phyloP scores from a whole-genome alignment of 2,329 filamentous ascomycete genomes.

The Neophaeococcomyces aloes region DNA sequence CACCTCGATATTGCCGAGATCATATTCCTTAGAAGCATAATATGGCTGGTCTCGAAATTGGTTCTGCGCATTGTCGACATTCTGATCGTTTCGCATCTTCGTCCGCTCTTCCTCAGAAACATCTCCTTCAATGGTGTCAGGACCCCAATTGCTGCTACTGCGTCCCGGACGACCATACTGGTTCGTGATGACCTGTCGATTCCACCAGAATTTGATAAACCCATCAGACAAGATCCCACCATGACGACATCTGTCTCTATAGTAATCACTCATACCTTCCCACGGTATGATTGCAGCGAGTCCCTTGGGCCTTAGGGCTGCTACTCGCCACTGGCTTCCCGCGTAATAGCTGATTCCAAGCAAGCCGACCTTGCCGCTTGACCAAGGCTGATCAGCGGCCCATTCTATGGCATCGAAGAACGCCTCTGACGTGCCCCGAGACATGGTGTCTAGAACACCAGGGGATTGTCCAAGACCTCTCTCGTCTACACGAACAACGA shows the following conservation, averaged over 20 bases:
- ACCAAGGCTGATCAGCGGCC: conserved; percentile 42
- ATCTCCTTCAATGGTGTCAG: conserved; percentile 34
- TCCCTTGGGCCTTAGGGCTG: conserved; percentile 42
- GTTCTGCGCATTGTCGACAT: conserved; percentile 38
- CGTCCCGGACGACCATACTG: conserved; percentile 53
- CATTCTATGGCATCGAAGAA: conserved; percentile 45
- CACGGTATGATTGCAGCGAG: conserved; percentile 44
- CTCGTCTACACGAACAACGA: conserved; percentile 46
- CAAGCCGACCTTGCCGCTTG: conserved; percentile 41
- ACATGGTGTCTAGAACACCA: conserved; percentile 45
- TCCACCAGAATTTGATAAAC: conserved; percentile 48
- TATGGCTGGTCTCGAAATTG: conserved; percentile 53
- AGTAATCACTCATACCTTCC: conserved; percentile 49
- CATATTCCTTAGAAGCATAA: conserved; percentile 56
- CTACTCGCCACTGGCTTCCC: conserved; percentile 46
- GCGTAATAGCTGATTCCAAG: conserved; percentile 45
- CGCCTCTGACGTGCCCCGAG: conserved; percentile 40
- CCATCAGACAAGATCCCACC: conserved; percentile 50
- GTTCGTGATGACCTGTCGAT: conserved; percentile 45
- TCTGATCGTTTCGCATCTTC: conserved; percentile 33
- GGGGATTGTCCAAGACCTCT: conserved; percentile 43
- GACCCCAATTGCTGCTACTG: conserved; percentile 43
- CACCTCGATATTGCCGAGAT: conserved; percentile 55
- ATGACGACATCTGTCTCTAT: conserved; percentile 49
- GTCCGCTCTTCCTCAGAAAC: conserved; percentile 27